A percentile compares a stretch with the other conserved stretches of the same genome.
These are phyloP conservation scores for Trypanosoma theileri DNA, from an alignment of 208 protist genomes.

Conservation along the genomic window DNA sequence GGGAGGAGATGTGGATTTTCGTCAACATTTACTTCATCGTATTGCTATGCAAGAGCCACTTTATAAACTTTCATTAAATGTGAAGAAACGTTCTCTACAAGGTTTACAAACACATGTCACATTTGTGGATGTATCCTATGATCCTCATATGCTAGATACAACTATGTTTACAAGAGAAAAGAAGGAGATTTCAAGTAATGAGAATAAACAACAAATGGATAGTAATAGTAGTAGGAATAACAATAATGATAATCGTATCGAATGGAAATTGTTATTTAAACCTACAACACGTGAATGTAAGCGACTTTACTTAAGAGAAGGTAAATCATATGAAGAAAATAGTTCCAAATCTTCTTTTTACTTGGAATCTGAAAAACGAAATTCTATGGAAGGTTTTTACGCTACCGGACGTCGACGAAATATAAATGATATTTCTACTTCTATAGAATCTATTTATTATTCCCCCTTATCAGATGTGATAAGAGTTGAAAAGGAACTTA, in stretches of 20 bases:
- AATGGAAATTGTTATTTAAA: conserved; percentile 24
- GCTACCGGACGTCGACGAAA: neutral
- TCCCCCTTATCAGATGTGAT: neutral
- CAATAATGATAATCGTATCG: neutral
- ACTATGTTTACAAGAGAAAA: too few relatives aligned
- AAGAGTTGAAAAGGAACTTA: conserved; percentile 27
- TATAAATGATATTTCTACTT: neutral
- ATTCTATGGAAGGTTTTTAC: neutral
- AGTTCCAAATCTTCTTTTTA: neutral
- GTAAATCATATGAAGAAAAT: neutral
- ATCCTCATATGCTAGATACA: conserved; percentile 12
- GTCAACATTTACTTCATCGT: conserved; percentile 9
- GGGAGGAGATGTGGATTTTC: conserved; percentile 7
- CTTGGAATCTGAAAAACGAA: too few relatives aligned
- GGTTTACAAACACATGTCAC: conserved; percentile 4
- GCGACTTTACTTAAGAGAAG: conserved; percentile 4
- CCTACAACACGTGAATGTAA: conserved; percentile 24
- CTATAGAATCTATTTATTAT: neutral
- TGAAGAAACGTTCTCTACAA: conserved; percentile 6
- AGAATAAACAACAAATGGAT: neutral
- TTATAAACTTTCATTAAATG: conserved; percentile 7
- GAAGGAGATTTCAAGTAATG: neutral
- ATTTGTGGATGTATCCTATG: conserved; percentile 24
- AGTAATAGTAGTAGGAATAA: neutral
- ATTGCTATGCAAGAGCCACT: neutral